Evolutionary conservation across 2,329 filamentous ascomycete genomes (phyloP).

Genomic region (Clonostachys chloroleuca): DNA sequence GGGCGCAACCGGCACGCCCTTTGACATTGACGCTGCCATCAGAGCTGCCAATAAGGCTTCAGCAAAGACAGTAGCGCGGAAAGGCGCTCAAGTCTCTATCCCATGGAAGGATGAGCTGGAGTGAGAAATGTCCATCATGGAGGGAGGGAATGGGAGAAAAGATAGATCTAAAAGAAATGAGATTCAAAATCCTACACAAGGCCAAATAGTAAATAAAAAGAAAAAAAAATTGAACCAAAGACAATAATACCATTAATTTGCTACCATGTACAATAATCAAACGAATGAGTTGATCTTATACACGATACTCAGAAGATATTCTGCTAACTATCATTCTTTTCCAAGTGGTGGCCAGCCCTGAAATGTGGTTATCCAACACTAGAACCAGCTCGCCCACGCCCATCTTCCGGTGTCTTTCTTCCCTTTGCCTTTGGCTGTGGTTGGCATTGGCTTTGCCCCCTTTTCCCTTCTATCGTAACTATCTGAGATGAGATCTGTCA

Average conservation of each 20-base stretch:
- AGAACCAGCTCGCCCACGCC: constrained; percentile 9
- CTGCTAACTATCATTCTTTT: too few species aligned
- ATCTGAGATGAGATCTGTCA: neutral
- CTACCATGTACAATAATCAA: neutral
- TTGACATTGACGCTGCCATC: constrained; percentile 53
- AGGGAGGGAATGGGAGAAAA: neutral
- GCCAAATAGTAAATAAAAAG: constrained; percentile 7
- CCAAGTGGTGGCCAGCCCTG: too few species aligned
- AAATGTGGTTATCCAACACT: neutral
- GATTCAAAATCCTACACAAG: constrained; percentile 5
- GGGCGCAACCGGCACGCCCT: constrained; percentile 15
- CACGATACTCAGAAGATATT: too few species aligned
- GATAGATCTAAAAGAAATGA: constrained; percentile 3
- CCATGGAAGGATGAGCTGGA: constrained; percentile 37
- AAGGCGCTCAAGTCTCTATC: constrained; percentile 36
- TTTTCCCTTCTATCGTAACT: neutral
- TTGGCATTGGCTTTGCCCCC: too few species aligned
- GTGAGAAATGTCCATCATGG: constrained; percentile 7
- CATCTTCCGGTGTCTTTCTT: constrained; percentile 4
- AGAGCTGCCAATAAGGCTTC: constrained; percentile 46
- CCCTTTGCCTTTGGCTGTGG: neutral
- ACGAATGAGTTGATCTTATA: too few species aligned
- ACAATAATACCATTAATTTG: neutral
- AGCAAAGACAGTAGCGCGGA: constrained; percentile 33
- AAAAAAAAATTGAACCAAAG: constrained; percentile 1